Conservation (phyloP, 2,329 filamentous ascomycete genomes). For the Pseudofabraea citricarpa region DNA sequence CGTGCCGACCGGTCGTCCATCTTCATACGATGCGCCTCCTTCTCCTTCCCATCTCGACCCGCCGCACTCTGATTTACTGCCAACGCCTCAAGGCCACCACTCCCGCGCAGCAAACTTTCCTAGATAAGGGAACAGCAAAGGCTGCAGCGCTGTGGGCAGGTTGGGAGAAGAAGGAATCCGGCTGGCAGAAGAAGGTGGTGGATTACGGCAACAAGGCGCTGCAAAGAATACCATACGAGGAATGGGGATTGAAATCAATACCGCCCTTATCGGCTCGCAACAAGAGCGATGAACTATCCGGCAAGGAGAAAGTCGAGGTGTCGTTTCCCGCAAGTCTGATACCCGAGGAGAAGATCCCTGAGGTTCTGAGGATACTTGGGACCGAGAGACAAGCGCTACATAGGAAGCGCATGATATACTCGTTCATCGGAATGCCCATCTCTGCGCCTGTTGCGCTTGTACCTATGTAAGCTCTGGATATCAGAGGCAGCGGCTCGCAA, state of each 20-base stretch:
- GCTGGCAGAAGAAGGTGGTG: conserved; percentile 87
- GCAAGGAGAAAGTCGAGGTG: conserved; percentile 64
- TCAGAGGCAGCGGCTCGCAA: no score
- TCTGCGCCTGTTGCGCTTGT: conserved; percentile 77
- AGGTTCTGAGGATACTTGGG: conserved; percentile 65
- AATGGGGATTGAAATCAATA: conserved; percentile 96
- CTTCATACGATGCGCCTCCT: conserved; percentile 73
- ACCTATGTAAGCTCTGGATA: conserved; percentile 82
- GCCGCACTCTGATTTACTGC: conserved; percentile 87
- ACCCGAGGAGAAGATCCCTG: conserved; percentile 54
- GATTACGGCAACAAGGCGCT: conserved; percentile 82
- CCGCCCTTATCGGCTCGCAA: conserved; percentile 70
- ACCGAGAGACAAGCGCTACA: conserved; percentile 79
- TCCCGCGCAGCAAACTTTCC: conserved; percentile 45
- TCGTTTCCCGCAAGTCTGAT: conserved; percentile 72
- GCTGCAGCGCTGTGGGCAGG: conserved; percentile 74
- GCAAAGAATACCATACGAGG: conserved; percentile 86
- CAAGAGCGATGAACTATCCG: conserved; percentile 57
- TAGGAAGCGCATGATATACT: conserved; percentile 72
- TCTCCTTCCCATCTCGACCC: conserved; percentile 87
- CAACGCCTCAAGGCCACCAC: conserved; percentile 62
- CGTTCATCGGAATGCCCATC: conserved; percentile 76
- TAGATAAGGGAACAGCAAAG: conserved; percentile 67
- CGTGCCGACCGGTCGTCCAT: no score
- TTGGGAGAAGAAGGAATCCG: conserved; percentile 80